Evolutionary conservation across 176 grass and related monocot species (phyloP), one percentile per base, ranked within the genome.

Genomic region (Elymus sibiricus): DNA sequence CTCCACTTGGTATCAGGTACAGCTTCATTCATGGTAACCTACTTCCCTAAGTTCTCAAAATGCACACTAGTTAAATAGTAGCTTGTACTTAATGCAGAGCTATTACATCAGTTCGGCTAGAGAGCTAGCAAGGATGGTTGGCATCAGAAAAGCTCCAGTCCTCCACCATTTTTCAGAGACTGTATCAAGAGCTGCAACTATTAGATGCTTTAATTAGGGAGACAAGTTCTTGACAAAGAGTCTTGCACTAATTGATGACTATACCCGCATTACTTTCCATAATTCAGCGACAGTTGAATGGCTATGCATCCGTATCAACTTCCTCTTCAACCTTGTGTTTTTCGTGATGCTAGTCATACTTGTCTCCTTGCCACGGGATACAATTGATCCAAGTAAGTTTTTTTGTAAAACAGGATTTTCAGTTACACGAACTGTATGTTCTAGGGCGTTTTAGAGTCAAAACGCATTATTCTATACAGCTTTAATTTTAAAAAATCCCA

Each of bases 281-380:
- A 98, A 98, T 79, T 90, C 92, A 83, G 93, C 96, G 24, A 81
- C 96, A 55, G 89, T 98, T 66, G 96, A 98, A 88, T 98, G 96
- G 96, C 82, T 98, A 25, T 92, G 93, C 29, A 70, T 98, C 64
- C 96, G 93, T 42, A 89, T 95, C 62, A 95, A 98, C 84, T 93
- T 98, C 84, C 96, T 98, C 16, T 98, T 95, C 85, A 95, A 95
- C 59, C 37, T 92, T 31, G 90, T 95, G 16, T 98, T 95, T 78
- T 95, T 95, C 68, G 38, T 93, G 44, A 82, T 89, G 70, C 83
- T 98, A 76, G 19, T 90, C 56, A 94, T 95, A 39, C 85, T 98
- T 74, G 89, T 94, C 40, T 92, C 91, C 16, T 77, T 95, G 80
- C 93, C 96, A 42, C 82, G 81, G 39, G 70, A 92, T 82, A 31